phyloP scores from a whole-genome alignment of 768 basidiomycete genomes.

The Lentinula raphanica region DNA sequence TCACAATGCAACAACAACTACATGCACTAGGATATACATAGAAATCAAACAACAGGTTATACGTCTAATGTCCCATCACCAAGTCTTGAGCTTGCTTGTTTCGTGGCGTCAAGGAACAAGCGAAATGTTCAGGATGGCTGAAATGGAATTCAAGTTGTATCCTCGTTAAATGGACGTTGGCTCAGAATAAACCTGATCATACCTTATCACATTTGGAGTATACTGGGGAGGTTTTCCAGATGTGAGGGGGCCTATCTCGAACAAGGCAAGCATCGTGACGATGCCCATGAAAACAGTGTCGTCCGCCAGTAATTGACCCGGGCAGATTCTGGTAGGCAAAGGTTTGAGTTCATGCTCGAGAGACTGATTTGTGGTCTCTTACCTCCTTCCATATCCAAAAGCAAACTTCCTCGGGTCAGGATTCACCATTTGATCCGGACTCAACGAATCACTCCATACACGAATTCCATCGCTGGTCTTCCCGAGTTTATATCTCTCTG shows the following conservation, averaged over 20 bases:
- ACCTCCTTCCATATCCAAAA: conserved; percentile 19
- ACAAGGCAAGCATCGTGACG: conserved; percentile 16
- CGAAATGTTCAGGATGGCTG: conserved; percentile 9
- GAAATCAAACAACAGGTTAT: not conserved
- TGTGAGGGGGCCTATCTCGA: conserved; percentile 11
- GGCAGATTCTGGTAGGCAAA: conserved; percentile 17
- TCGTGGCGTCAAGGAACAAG: conserved; percentile 3
- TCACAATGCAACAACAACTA: not conserved
- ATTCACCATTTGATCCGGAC: conserved; percentile 9
- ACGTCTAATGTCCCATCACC: not conserved
- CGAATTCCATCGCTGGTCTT: conserved; percentile 11
- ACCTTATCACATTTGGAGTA: not conserved
- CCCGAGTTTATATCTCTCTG: conserved; percentile 21
- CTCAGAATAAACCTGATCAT: not conserved
- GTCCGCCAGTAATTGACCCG: conserved; percentile 20
- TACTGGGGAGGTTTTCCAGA: conserved; percentile 6
- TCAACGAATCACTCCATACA: not conserved
- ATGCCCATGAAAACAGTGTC: conserved; percentile 14
- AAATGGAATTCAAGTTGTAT: not conserved
- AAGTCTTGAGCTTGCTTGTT: not conserved
- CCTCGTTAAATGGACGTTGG: not conserved
- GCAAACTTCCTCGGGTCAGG: conserved; percentile 10
- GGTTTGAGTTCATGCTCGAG: not conserved
- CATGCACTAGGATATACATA: not conserved
- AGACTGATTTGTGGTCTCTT: not conserved